Evolutionary conservation across 2,329 filamentous ascomycete genomes (phyloP).

Genomic region (Trichoderma citrinoviride): DNA sequence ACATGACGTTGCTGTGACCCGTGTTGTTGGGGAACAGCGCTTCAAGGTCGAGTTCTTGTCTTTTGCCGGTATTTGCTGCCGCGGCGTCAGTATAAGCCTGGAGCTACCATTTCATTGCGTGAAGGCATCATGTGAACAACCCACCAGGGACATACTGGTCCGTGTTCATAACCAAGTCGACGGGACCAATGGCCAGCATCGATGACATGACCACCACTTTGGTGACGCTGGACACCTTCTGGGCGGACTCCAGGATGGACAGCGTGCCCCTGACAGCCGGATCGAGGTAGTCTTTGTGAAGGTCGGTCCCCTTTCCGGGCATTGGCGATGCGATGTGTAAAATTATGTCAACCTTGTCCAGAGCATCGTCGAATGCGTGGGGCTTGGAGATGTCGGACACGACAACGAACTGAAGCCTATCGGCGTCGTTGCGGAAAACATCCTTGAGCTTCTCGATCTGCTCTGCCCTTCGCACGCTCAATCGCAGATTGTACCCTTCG

Average conservation of each 20-base stretch:
- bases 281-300: slow-evolving; percentile 23
- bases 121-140: no score
- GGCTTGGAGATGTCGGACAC: slow-evolving; percentile 29
- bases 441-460: slow-evolving; percentile 20
- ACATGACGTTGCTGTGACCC: slow-evolving; percentile 11
- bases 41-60: slow-evolving; percentile 10
- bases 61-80: slow-evolving; percentile 10
- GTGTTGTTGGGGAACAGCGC: background rate
- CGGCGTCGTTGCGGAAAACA: background rate
- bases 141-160: background rate
- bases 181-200: slow-evolving; percentile 20
- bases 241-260: slow-evolving; percentile 22
- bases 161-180: slow-evolving; percentile 5
- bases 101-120: background rate
- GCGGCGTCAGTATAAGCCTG: background rate
- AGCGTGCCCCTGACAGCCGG: slow-evolving; percentile 22
- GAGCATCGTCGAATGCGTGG: slow-evolving; percentile 36
- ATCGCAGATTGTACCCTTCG: slow-evolving; percentile 22
- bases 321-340: slow-evolving; percentile 30
- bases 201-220: slow-evolving; percentile 24
- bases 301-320: slow-evolving; percentile 22
- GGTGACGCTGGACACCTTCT: slow-evolving; percentile 13
- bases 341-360: slow-evolving; percentile 38
- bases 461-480: slow-evolving; percentile 22
- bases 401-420: slow-evolving; percentile 26